Evolutionary conservation across 2,329 filamentous ascomycete species (phyloP).

Genomic region (Pseudocercospora fijiensis): DNA sequence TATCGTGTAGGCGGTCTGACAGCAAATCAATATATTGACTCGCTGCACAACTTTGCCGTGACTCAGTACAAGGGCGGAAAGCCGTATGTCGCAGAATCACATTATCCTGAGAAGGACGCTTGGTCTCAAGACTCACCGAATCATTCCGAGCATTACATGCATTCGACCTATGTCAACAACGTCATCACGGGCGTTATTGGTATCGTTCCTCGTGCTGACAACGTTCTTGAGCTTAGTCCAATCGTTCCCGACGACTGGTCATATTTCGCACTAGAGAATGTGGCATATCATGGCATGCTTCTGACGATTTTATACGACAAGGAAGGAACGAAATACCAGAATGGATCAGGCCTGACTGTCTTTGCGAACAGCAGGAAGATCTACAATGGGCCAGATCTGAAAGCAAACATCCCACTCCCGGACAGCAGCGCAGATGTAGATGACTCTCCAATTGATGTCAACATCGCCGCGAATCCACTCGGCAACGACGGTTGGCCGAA

Average conservation of each 20-base stretch:
- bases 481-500: neutral
- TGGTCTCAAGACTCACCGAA: constrained; percentile 43
- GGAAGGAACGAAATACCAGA: constrained; percentile 42
- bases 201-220: constrained; percentile 42
- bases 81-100: constrained; percentile 49
- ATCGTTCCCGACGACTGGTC: constrained; percentile 40
- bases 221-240: constrained; percentile 43
- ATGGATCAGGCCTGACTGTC: constrained; percentile 39
- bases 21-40: constrained; percentile 41
- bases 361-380: constrained; percentile 42
- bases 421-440: constrained; percentile 33
- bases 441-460: constrained; percentile 2
- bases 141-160: constrained; percentile 47
- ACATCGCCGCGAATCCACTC: constrained; percentile 36
- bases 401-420: constrained; percentile 8
- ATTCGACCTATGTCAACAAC: constrained; percentile 49
- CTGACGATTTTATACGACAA: constrained; percentile 46
- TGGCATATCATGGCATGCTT: constrained; percentile 46
- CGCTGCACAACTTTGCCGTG: constrained; percentile 42
- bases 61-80: constrained; percentile 46
- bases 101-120: constrained; percentile 42
- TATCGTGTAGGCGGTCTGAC: constrained; percentile 42
- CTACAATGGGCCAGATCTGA: constrained; percentile 26
- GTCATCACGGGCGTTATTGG: constrained; percentile 48
- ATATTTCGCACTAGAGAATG: constrained; percentile 47